These are phyloP conservation scores for Umbelopsis sp. DNA, from an alignment of 371 early-diverging fungal species.

Conservation along the genomic window DNA sequence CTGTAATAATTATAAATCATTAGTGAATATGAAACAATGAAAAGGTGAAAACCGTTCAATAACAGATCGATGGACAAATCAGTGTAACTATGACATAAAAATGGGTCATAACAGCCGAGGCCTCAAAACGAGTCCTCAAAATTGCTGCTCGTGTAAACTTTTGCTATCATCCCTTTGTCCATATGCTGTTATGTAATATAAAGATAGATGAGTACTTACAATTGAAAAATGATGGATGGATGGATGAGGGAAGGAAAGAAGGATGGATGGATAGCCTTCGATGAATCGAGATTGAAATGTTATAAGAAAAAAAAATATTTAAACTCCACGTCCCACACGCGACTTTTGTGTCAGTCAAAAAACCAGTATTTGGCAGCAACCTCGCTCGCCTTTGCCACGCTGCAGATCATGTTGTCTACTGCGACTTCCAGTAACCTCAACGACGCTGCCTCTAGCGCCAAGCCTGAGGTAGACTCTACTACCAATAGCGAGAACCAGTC, in stretches of 20 bases:
- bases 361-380: not conserved
- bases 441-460: not conserved
- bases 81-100: conserved; percentile 19
- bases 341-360: not conserved
- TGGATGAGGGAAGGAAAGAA: not conserved
- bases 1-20: not conserved
- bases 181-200: not conserved
- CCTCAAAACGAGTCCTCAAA: conserved; percentile 14
- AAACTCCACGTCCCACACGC: conserved; percentile 16
- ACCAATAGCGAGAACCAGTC: not conserved
- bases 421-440: not conserved
- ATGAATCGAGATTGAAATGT: too few species aligned
- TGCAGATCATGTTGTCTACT: not conserved
- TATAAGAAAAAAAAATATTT: too few species aligned
- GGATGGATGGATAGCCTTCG: not conserved
- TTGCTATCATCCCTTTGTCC: conserved; percentile 17
- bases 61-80: conserved; percentile 8
- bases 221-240: not conserved
- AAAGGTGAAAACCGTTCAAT: not conserved
- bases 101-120: conserved; percentile 16
- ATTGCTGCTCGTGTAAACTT: conserved; percentile 16
- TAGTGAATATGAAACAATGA: not conserved
- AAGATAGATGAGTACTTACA: conserved; percentile 4
- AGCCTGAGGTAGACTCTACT: not conserved
- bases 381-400: not conserved